phyloP scores from a whole-genome alignment of 2,329 filamentous ascomycete genomes.

The Cytospora paraplurivora region DNA sequence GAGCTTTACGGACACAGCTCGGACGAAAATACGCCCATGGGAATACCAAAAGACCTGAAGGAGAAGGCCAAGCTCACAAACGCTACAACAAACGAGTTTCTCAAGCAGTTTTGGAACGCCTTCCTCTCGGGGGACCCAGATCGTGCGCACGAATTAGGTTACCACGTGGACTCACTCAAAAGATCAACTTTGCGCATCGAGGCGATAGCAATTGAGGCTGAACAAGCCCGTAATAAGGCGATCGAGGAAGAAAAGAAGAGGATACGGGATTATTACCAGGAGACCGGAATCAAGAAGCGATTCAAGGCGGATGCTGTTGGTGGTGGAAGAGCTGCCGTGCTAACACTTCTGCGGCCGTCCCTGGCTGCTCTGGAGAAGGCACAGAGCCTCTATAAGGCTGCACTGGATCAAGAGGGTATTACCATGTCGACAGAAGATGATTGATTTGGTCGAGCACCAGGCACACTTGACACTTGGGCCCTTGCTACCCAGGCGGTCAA shows the following conservation, averaged over 20 bases:
- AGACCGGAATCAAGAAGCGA: slow-evolving; percentile 72
- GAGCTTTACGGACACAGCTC: slow-evolving; percentile 56
- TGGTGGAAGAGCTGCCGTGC: slow-evolving; percentile 76
- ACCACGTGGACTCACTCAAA: slow-evolving; percentile 78
- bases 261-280: slow-evolving; percentile 69
- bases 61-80: slow-evolving; percentile 71
- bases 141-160: slow-evolving; percentile 77
- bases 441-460: background rate
- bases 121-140: slow-evolving; percentile 87
- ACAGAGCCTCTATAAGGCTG: slow-evolving; percentile 69
- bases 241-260: slow-evolving; percentile 69
- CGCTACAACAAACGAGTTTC: slow-evolving; percentile 89
- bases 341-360: slow-evolving; percentile 75
- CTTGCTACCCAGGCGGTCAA: background rate
- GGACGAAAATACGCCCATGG: slow-evolving; percentile 56
- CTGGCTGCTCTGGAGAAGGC: slow-evolving; percentile 71
- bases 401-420: slow-evolving; percentile 65
- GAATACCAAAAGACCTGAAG: slow-evolving; percentile 56
- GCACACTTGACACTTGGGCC: background rate
- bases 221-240: slow-evolving; percentile 68
- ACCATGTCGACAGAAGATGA: slow-evolving; percentile 28
- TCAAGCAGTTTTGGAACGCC: slow-evolving; percentile 95
- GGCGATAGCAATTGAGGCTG: slow-evolving; percentile 77
- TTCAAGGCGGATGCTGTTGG: slow-evolving; percentile 69
- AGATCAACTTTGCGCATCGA: slow-evolving; percentile 78